Evolutionary conservation across 345 rosid species (phyloP), one percentile per base, ranked within the genome.

Genomic region (Gossypium ekmanianum): DNA sequence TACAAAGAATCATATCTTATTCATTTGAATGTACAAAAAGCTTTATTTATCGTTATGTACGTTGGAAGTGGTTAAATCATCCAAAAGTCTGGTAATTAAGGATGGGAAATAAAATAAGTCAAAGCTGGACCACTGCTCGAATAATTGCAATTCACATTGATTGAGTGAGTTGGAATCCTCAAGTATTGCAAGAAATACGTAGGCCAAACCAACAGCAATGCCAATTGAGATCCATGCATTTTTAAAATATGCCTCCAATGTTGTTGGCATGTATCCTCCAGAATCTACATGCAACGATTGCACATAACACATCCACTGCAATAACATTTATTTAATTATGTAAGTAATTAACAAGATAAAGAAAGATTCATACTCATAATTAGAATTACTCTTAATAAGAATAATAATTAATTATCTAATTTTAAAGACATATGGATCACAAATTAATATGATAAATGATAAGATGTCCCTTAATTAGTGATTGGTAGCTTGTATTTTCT

Each of bases 1-100:
- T 29, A 29, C 4, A 29, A 29, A 29, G 34, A 45, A 45, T 45
- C 50, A 45, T 7, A 45, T 45, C 34, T 29, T 29, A 29, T 29
- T 29, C 34, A 29, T 29, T 29, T 29, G 34, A 29, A 29, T 29
- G 34, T 29, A 29, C 34, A 29, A 29, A 29, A 29, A 29, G 34
- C 34, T 29, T 29, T 29, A 29, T 29, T 29, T 29, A 29, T 29
- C 34, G 34, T 29, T 45, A 9, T 10, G 9, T 51, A 70, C 62
- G 39, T 71, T 1, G 45, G 64, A 71, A 16, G 74, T 11, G 22
- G 13, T 55, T 71, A 71, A 71, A 71, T 71, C 74, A 18, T 71
- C 74, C 17, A 29, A 29, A 20, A 71, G 64, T 11, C 74, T 16
- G n/a, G 6, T 24, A 18, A 71, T 39, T 1, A 71, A n/a, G 11